Evolutionary conservation across 495 filamentous ascomycete species (phyloP).

Genomic region (Aspergillus haitiensis): DNA sequence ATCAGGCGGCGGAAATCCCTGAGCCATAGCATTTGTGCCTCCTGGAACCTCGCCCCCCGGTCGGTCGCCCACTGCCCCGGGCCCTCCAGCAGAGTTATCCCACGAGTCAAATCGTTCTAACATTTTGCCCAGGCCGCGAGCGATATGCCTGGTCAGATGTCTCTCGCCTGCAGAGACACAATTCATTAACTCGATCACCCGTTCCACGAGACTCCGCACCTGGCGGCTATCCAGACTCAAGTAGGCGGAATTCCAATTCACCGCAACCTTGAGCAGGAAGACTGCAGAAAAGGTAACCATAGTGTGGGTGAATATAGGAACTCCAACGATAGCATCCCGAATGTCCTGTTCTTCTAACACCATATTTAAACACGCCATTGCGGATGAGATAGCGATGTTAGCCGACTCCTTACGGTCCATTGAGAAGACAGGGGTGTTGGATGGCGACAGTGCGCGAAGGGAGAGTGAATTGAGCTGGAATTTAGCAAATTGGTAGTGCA

Average conservation of each 20-base stretch:
- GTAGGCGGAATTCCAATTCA: constrained; percentile 55
- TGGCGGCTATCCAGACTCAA: constrained; percentile 44
- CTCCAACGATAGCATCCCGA: constrained; percentile 58
- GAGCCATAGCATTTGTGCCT: constrained; percentile 49
- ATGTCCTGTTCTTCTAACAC: constrained; percentile 58
- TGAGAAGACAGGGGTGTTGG: constrained; percentile 53
- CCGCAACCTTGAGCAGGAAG: constrained; percentile 57
- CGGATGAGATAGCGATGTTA: constrained; percentile 57
- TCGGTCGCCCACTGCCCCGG: constrained; percentile 9
- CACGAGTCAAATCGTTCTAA: constrained; percentile 49
- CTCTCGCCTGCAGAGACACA: constrained; percentile 53
- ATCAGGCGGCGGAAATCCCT: constrained; percentile 50
- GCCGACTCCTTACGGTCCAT: constrained; percentile 56
- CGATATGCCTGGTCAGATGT: constrained; percentile 55
- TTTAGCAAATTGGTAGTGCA: constrained; percentile 63
- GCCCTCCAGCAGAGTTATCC: constrained; percentile 36
- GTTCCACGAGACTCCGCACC: constrained; percentile 49
- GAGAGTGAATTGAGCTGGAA: constrained; percentile 61
- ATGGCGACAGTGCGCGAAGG: constrained; percentile 52
- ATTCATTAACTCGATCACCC: constrained; percentile 53
- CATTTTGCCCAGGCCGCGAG: constrained; percentile 55
- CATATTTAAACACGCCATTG: constrained; percentile 55
- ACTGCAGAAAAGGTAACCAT: constrained; percentile 62
- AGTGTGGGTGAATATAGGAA: constrained; percentile 60
- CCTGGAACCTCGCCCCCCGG: constrained; percentile 35